Percentiles rank a stretch among this genome's conserved stretches.
Evolutionary conservation across 257 asterid species (phyloP).

Genomic region (Marsdenia floribunda): DNA sequence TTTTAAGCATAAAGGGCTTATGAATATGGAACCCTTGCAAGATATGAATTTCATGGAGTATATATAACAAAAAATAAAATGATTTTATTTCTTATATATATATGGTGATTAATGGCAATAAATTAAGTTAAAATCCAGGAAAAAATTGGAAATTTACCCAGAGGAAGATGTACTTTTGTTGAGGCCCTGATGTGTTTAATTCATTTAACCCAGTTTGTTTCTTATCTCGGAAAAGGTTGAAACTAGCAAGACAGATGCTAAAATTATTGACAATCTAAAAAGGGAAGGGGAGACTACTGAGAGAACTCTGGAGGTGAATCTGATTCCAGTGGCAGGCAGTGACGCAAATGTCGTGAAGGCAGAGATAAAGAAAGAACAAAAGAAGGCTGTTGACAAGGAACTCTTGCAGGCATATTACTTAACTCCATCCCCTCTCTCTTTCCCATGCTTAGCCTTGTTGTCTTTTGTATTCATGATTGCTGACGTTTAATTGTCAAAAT

Average conservation of each 20-base stretch:
- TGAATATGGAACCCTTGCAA: neutral
- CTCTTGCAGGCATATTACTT: slow-evolving; percentile 58
- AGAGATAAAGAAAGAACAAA: slow-evolving; percentile 35
- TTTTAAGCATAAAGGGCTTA: neutral
- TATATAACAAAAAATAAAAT: neutral
- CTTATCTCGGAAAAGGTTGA: slow-evolving; percentile 37
- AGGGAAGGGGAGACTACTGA: slow-evolving; percentile 28
- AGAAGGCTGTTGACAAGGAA: slow-evolving; percentile 50
- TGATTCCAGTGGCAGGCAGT: slow-evolving; percentile 26
- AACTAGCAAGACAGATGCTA: slow-evolving; percentile 28
- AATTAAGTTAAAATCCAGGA: neutral
- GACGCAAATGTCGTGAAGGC: slow-evolving; percentile 36
- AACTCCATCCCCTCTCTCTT: slow-evolving; percentile 1
- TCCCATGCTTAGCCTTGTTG: neutral
- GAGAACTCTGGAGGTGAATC: slow-evolving; percentile 27
- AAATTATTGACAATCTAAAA: slow-evolving; percentile 27
- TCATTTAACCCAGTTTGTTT: slow-evolving; percentile 9
- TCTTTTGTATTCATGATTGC: neutral
- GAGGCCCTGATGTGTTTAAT: neutral
- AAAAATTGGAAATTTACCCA: neutral
- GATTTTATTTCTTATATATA: neutral
- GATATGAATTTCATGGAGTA: neutral
- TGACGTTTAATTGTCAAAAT: neutral
- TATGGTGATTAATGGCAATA: neutral
- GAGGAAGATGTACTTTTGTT: neutral